These are phyloP conservation scores for Sugiyamaella americana DNA, from an alignment of 805 yeast species.

Conservation along the genomic window DNA sequence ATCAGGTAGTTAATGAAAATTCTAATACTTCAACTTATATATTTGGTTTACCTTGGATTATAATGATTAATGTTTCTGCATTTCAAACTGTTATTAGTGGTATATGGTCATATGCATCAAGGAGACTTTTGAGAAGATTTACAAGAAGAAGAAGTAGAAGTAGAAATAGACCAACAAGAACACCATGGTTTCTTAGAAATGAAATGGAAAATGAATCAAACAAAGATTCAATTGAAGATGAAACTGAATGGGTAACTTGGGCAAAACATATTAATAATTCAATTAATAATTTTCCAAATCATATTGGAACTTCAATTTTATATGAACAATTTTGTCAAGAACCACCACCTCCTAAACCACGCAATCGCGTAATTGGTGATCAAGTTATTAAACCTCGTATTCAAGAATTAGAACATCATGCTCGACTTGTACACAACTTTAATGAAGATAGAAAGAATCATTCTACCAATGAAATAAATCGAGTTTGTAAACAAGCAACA, in stretches of 20 bases:
- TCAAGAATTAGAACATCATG: background rate
- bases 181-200: no score
- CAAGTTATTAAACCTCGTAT: background rate
- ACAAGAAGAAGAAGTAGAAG: background rate
- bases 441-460: background rate
- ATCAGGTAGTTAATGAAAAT: no score
- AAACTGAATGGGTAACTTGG: background rate
- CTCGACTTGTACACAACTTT: background rate
- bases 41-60: no score
- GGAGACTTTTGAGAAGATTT: background rate
- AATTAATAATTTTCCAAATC: background rate
- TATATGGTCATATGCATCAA: background rate
- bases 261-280: background rate
- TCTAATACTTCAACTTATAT: no score
- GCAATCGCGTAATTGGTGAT: background rate
- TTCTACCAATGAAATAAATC: background rate
- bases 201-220: no score
- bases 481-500: background rate
- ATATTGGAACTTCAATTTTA: background rate
- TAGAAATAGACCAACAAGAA: background rate
- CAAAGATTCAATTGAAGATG: background rate
- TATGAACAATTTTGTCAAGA: background rate
- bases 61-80: background rate
- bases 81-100: background rate
- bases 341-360: constrained; percentile 1